Base-by-base conservation (phyloP, 1,284 basidiomycete genomes). In the Ceratobasidium sp. region DNA sequence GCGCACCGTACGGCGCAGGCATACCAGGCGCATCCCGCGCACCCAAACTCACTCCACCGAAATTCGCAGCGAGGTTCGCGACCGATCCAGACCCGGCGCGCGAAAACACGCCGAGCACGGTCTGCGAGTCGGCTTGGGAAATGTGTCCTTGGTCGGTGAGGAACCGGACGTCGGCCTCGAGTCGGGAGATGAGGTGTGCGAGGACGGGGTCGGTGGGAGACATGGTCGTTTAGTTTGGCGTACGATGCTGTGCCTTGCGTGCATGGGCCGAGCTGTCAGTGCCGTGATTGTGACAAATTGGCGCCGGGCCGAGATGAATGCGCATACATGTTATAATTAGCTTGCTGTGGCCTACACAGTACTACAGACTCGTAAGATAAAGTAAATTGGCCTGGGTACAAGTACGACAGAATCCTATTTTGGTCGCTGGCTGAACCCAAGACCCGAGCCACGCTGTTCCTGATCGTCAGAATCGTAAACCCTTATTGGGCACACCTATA, bases 101-200 rank as follows among this genome's bases (percentile, higher is more conserved):
- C 13, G 83, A 81, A 1, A 90, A 80, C 72, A 84, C 85, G 29
- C 79, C 73, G 17, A 86, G 77, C 73, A 90, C 85, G 47, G 80
- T 77, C 1, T 80, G 77, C 3, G 83, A 87, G 68, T 87, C 87
- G 22, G 81, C 77, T 15, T 78, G 72, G 3, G 86, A 80, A 69
- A 90, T 80, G 72, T 85, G 84, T 71, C 84, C 82, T 69, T 89
- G 84, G 0, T 83, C 78, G 8, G 85, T 82, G 27, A 91, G 82
- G 74, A 90, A 87, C 27, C 84, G 79, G 43, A 90, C 78, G 71
- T 89, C 87, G 71, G 82, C 80, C 71, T 84, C 82, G n/a, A 87
- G 86, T 73, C 89, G 88, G 43, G 82, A 80, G 72, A 87, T 77
- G 69, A 90, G 78, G 72, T 89, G 86, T 2, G 81, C 80, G 20